phyloP scores from a whole-genome alignment of 2,329 filamentous ascomycete genomes.

The Pseudocercospora ulei region DNA sequence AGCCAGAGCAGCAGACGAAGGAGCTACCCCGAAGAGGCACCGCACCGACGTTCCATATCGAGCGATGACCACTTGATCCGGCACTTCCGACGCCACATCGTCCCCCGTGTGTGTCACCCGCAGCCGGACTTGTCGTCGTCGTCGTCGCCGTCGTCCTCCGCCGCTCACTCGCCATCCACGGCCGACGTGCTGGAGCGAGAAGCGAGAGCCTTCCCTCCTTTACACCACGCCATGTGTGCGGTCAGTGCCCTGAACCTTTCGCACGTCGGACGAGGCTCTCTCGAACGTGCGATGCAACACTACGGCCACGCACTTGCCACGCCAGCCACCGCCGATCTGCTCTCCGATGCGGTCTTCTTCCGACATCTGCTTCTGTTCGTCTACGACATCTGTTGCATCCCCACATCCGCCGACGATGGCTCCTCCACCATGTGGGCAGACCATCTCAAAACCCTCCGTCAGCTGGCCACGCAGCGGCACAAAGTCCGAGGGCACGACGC shows the following conservation, averaged over 20 bases:
- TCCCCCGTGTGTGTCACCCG: constrained; percentile 25
- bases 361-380: constrained; percentile 50
- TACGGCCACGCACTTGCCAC: constrained; percentile 45
- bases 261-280: constrained; percentile 38
- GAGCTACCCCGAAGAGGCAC: constrained; percentile 21
- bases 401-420: constrained; percentile 23
- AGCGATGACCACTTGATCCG: constrained; percentile 23
- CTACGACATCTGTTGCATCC: constrained; percentile 45
- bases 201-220: constrained; percentile 44
- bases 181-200: constrained; percentile 32
- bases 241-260: constrained; percentile 48
- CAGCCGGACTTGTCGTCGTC: constrained; percentile 14
- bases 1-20: constrained; percentile 15
- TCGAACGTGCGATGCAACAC: constrained; percentile 46
- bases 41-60: constrained; percentile 24
- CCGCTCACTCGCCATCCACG: constrained; percentile 18
- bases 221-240: constrained; percentile 51
- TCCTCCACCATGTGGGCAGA: constrained; percentile 47
- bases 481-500: constrained; percentile 35
- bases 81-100: constrained; percentile 29
- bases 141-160: background rate
- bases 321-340: constrained; percentile 43
- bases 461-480: constrained; percentile 43
- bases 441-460: constrained; percentile 45
- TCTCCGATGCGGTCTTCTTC: constrained; percentile 49